These are phyloP conservation scores for Lasiosphaeriaceae sp. DNA, from an alignment of 495 filamentous ascomycete species.

Conservation along the genomic window DNA sequence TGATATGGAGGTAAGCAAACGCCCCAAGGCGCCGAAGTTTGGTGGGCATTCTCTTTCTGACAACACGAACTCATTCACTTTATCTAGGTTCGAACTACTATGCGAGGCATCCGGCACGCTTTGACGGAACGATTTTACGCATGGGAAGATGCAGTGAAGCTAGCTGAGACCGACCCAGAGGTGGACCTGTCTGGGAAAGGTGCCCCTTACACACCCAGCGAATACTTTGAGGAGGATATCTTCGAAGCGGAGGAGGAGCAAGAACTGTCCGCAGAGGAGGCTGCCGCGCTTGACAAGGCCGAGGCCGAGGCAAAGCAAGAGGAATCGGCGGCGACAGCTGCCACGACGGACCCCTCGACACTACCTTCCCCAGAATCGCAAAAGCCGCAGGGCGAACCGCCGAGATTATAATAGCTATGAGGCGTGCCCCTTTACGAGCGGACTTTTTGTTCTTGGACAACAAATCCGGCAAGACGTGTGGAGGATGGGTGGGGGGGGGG, in stretches of 20 bases:
- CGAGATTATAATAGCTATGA: slow-evolving; percentile 16
- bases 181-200: slow-evolving; percentile 52
- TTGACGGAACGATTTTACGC: slow-evolving; percentile 86
- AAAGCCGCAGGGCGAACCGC: slow-evolving; percentile 14
- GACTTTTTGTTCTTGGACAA: no score
- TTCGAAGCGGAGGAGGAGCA: slow-evolving; percentile 4
- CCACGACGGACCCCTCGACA: slow-evolving; percentile 13
- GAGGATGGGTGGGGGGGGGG: no score
- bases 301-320: background rate
- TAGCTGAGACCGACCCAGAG: slow-evolving; percentile 65
- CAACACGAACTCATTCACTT: background rate
- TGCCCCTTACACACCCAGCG: slow-evolving; percentile 43
- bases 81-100: slow-evolving; percentile 64
- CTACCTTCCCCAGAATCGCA: slow-evolving; percentile 8
- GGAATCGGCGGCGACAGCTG: background rate
- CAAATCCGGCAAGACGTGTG: no score
- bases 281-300: slow-evolving; percentile 1
- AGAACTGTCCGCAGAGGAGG: background rate
- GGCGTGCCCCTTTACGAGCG: background rate
- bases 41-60: background rate
- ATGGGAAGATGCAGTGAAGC: slow-evolving; percentile 75
- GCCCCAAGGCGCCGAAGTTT: background rate
- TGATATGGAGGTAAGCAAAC: slow-evolving; percentile 55
- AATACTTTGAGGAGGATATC: slow-evolving; percentile 33
- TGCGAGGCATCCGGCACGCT: slow-evolving; percentile 73